A percentile compares a stretch with the other conserved stretches of the same genome.
Conservation (phyloP, 2,329 filamentous ascomycete species). For the Drechslera avenae region DNA sequence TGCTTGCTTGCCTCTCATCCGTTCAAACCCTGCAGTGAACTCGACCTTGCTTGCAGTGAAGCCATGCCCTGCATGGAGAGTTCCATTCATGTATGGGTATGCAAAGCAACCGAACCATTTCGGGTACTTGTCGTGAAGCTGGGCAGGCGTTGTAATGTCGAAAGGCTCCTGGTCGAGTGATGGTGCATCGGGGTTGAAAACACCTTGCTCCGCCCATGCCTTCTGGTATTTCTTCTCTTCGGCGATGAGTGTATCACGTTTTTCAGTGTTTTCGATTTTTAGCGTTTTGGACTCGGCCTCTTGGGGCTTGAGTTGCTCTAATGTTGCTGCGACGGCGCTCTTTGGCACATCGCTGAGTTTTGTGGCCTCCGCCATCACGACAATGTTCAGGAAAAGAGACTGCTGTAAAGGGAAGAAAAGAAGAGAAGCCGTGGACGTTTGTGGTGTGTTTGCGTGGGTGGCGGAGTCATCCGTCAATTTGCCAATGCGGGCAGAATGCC, state of each 20-base stretch:
- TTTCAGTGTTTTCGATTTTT: constrained; percentile 78
- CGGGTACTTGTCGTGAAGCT: constrained; percentile 79
- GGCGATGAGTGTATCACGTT: constrained; percentile 79
- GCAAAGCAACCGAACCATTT: constrained; percentile 89
- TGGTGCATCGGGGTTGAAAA: constrained; percentile 89
- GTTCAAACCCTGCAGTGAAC: constrained; percentile 82
- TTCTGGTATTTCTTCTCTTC: constrained; percentile 92
- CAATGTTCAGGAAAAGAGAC: constrained; percentile 4
- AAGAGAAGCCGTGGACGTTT: constrained; percentile 10
- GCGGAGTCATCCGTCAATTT: constrained; percentile 9
- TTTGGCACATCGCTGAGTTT: constrained; percentile 34
- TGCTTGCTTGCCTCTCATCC: constrained; percentile 87
- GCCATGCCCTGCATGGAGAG: constrained; percentile 84
- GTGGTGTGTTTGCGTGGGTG: constrained; percentile 2
- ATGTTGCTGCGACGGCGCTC: constrained; percentile 57
- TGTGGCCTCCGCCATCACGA: constrained; percentile 41
- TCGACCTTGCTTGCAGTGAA: constrained; percentile 94
- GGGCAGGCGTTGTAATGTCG: constrained; percentile 71
- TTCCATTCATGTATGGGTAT: constrained; percentile 57
- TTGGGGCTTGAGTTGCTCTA: constrained; percentile 61
- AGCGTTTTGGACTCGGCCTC: constrained; percentile 64
- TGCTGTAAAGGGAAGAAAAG: constrained; percentile 7
- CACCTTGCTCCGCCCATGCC: constrained; percentile 74
- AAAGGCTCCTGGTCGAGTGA: constrained; percentile 77
- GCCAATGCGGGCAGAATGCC: constrained; percentile 2